Conservation (phyloP, 331 rosid genomes). For the Quercus lobata region DNA sequence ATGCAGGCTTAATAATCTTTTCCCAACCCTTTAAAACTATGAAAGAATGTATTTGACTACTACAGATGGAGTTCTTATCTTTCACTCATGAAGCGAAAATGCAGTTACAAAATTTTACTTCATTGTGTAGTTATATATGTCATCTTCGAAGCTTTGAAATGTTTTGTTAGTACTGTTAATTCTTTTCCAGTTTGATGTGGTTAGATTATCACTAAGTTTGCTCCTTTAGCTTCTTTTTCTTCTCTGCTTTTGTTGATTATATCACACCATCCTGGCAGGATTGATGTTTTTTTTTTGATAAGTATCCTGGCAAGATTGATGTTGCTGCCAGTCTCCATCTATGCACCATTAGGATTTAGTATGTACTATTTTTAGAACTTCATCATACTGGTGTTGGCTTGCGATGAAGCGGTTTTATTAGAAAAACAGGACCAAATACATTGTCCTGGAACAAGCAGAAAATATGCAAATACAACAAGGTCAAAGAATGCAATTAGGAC, state of each 20-base stretch:
- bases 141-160: neutral
- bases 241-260: too few species aligned
- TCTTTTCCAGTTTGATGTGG: neutral
- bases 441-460: too few species aligned
- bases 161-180: neutral
- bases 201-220: too few species aligned
- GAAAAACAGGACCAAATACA: too few species aligned
- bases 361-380: too few species aligned
- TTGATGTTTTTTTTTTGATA: too few species aligned
- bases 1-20: conserved; percentile 35
- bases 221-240: too few species aligned
- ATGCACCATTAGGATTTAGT: too few species aligned
- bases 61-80: neutral
- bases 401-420: too few species aligned
- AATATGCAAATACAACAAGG: too few species aligned
- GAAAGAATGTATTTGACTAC: neutral
- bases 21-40: conserved; percentile 40
- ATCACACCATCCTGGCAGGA: conserved; percentile 39
- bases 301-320: conserved; percentile 64
- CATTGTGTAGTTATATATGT: neutral
- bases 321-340: conserved; percentile 62
- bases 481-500: too few species aligned
- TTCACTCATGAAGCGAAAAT: neutral
- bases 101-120: neutral
- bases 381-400: too few species aligned